phyloP scores from a whole-genome alignment of 257 asterid genomes.

The Penstemon newberryi region DNA sequence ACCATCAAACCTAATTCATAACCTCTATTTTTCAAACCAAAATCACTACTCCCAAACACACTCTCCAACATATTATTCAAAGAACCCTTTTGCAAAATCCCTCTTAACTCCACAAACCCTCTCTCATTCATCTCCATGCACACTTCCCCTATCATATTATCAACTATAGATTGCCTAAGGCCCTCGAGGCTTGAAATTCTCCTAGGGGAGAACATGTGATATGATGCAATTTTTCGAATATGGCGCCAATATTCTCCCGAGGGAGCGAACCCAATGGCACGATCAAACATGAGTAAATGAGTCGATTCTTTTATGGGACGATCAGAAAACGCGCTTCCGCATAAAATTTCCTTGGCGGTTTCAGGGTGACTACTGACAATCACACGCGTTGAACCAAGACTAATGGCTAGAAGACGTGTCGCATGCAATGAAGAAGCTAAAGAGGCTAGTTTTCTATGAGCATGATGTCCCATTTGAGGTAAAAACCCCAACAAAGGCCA shows the following conservation, averaged over 20 bases:
- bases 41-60: constrained; percentile 53
- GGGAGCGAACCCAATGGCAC: constrained; percentile 73
- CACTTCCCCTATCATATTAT: constrained; percentile 36
- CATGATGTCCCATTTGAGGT: constrained; percentile 53
- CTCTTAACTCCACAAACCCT: constrained; percentile 48
- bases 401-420: constrained; percentile 55
- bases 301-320: constrained; percentile 69
- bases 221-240: constrained; percentile 46
- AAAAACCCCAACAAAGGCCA: constrained; percentile 53
- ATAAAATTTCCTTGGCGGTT: constrained; percentile 57
- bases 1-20: constrained; percentile 56
- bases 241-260: constrained; percentile 54
- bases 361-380: constrained; percentile 64
- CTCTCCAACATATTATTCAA: constrained; percentile 54
- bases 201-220: constrained; percentile 61
- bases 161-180: constrained; percentile 38
- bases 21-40: constrained; percentile 24
- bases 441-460: constrained; percentile 54
- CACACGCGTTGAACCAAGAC: constrained; percentile 49
- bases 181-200: constrained; percentile 47
- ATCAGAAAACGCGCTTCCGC: constrained; percentile 42
- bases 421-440: constrained; percentile 40
- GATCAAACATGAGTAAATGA: constrained; percentile 54
- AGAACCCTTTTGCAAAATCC: constrained; percentile 45
- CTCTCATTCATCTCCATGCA: constrained; percentile 33